Evolutionary conservation across 2,329 filamentous ascomycete genomes (phyloP).

Genomic region (Anthostomella pinea): DNA sequence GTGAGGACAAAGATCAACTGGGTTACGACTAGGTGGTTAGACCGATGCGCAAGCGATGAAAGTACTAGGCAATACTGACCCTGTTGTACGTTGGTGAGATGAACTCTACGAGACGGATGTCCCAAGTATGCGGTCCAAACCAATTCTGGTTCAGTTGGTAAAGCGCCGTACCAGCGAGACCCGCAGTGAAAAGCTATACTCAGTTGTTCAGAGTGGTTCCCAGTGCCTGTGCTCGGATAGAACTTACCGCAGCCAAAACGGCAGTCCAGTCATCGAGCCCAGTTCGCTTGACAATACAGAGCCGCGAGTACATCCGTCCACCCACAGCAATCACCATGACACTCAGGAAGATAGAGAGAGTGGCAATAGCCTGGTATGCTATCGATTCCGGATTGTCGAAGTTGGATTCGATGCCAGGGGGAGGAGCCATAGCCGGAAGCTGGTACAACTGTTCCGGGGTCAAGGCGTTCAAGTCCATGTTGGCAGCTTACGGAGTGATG

Average conservation of each 20-base stretch:
- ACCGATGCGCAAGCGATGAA: no score
- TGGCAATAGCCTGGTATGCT: background rate
- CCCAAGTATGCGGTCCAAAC: constrained; percentile 1
- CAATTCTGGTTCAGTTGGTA: background rate
- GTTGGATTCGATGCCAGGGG: background rate
- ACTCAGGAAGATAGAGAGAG: background rate
- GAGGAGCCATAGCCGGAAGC: background rate
- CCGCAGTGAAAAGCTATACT: background rate
- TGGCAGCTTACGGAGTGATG: no score
- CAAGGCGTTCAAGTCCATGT: no score
- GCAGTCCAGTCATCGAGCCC: constrained; percentile 1
- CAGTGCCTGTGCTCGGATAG: no score
- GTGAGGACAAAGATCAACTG: no score
- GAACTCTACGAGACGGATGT: background rate
- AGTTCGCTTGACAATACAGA: background rate
- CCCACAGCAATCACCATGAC: background rate
- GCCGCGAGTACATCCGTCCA: background rate
- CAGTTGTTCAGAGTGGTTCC: no score
- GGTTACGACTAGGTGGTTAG: no score
- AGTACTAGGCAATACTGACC: background rate
- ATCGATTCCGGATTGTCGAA: background rate
- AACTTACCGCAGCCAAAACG: background rate
- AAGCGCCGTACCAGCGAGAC: background rate
- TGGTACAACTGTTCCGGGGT: background rate
- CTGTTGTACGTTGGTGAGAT: constrained; percentile 1